Evolutionary conservation across 2,329 filamentous ascomycete genomes (phyloP).

Genomic region (Claviceps monticola): DNA sequence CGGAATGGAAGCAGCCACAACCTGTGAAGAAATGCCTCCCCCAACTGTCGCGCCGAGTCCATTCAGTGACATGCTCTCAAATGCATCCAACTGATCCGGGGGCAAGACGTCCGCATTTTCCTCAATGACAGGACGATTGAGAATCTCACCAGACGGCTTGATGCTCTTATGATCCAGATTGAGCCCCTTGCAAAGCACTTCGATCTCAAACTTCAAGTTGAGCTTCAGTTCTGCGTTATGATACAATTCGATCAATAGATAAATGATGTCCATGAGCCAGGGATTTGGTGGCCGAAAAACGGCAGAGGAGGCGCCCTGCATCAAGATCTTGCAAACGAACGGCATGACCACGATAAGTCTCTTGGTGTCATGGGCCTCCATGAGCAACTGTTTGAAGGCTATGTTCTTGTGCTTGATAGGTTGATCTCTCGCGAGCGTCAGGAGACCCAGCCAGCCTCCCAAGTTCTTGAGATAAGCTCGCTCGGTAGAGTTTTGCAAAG

Average conservation of each 20-base stretch:
- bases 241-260: constrained; percentile 84
- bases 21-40: constrained; percentile 61
- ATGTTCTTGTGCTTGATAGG: constrained; percentile 95
- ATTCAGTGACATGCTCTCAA: constrained; percentile 70
- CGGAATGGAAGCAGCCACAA: constrained; percentile 67
- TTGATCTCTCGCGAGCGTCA: constrained; percentile 86
- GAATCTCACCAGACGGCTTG: constrained; percentile 73
- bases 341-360: constrained; percentile 85
- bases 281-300: constrained; percentile 93
- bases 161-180: constrained; percentile 87
- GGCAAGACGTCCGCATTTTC: constrained; percentile 45
- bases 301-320: constrained; percentile 70
- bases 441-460: constrained; percentile 79
- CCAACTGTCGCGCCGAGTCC: constrained; percentile 54
- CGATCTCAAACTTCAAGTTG: constrained; percentile 96
- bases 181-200: constrained; percentile 87
- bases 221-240: constrained; percentile 86
- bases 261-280: constrained; percentile 93
- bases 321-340: constrained; percentile 91
- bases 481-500: constrained; percentile 72
- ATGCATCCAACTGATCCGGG: constrained; percentile 61
- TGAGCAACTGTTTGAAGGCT: constrained; percentile 87
- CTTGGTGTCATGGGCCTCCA: constrained; percentile 88
- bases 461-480: constrained; percentile 84
- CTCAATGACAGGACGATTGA: constrained; percentile 56